Percentiles rank a stretch among this genome's conserved stretches.
These are phyloP conservation scores for Hanseniaspora vineae DNA, from an alignment of 805 yeast genomes.

Conservation along the genomic window DNA sequence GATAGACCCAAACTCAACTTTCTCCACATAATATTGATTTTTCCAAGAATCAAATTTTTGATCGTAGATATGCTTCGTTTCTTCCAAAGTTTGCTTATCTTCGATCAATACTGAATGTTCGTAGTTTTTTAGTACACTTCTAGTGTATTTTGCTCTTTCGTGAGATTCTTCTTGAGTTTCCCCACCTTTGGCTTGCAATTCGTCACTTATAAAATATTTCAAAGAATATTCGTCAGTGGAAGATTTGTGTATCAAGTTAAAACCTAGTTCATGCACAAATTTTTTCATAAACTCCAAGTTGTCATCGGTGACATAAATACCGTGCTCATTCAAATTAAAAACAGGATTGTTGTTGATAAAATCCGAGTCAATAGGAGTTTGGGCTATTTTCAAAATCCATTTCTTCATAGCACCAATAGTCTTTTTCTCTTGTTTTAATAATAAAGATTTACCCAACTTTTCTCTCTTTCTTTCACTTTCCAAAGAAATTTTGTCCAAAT, in stretches of 20 bases:
- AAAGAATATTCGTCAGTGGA: conserved; percentile 44
- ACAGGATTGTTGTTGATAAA: conserved; percentile 29
- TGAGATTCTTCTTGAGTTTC: conserved; percentile 56
- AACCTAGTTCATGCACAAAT: conserved; percentile 54
- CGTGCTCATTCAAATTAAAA: conserved; percentile 21
- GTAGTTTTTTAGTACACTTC: conserved; percentile 47
- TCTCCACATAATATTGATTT: conserved; percentile 70
- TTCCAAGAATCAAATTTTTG: conserved; percentile 74
- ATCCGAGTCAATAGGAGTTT: conserved; percentile 6
- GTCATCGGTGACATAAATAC: conserved; percentile 26
- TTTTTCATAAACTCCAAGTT: conserved; percentile 50
- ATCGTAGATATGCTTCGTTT: conserved; percentile 52
- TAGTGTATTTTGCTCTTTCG: conserved; percentile 37
- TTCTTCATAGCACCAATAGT: conserved; percentile 45
- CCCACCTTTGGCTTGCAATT: conserved; percentile 24
- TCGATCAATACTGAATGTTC: conserved; percentile 49
- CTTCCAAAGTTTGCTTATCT: conserved; percentile 35
- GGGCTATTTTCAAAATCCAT: conserved; percentile 29
- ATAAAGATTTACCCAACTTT: conserved; percentile 48
- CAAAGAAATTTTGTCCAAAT: conserved; percentile 64
- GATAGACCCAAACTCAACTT: conserved; percentile 51
- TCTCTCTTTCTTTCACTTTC: conserved; percentile 59
- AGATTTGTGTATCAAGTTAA: conserved; percentile 51
- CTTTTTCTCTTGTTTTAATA: conserved; percentile 63
- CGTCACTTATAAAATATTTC: conserved; percentile 47